Conservation (phyloP, 345 rosid genomes). For the Arabidopsis suecica region DNA sequence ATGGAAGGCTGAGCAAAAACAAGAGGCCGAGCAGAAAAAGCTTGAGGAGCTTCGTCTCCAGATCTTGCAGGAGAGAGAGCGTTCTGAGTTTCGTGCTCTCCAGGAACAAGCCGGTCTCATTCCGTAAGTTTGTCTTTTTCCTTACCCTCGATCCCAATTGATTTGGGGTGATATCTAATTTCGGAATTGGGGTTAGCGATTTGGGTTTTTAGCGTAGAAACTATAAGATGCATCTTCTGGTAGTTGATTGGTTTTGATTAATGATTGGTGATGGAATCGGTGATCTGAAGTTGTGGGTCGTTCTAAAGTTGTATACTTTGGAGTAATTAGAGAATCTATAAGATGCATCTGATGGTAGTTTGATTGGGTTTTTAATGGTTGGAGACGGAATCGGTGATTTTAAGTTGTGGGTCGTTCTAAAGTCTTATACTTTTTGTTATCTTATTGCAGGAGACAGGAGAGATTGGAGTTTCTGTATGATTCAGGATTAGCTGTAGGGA, state of each 20-base stretch:
- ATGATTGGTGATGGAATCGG: background rate
- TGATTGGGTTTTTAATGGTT: background rate
- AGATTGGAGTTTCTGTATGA: constrained; percentile 94
- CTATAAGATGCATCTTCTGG: background rate
- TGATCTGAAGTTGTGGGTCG: constrained; percentile 4
- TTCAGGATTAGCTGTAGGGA: constrained; percentile 91
- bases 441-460: constrained; percentile 74
- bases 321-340: background rate
- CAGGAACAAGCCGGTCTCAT: constrained; percentile 94
- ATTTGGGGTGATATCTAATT: constrained; percentile 18
- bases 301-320: constrained; percentile 8
- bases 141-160: background rate
- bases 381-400: background rate
- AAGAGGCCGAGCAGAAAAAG: constrained; percentile 92
- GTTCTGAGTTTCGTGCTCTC: constrained; percentile 85
- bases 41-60: constrained; percentile 95
- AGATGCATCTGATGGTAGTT: background rate
- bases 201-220: constrained; percentile 3
- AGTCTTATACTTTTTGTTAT: constrained; percentile 1
- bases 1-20: constrained; percentile 99
- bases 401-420: constrained; percentile 24
- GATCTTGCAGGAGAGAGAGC: constrained; percentile 88
- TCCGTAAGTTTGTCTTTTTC: constrained; percentile 58
- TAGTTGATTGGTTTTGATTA: background rate
- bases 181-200: constrained; percentile 41